Percentiles rank a stretch among this genome's conserved stretches.
These are phyloP conservation scores for Funneliformis caledonium DNA, from an alignment of 371 early-diverging fungal species.

Conservation along the genomic window DNA sequence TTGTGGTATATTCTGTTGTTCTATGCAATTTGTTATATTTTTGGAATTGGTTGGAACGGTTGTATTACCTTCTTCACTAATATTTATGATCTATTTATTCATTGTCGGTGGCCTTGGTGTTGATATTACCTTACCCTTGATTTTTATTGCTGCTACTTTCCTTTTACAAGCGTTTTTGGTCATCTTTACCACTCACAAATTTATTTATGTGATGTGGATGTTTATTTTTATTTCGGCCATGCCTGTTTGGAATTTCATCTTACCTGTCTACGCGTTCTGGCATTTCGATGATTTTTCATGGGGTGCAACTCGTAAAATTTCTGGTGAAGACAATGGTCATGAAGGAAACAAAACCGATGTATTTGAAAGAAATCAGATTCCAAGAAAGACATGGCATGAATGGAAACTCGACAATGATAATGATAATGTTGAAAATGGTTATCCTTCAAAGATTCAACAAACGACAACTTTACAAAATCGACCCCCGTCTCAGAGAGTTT, in stretches of 20 bases:
- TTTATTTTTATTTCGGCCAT: conserved; percentile 71
- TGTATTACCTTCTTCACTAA: conserved; percentile 93
- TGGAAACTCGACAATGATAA: conserved; percentile 4
- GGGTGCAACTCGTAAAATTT: conserved; percentile 85
- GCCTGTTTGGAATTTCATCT: conserved; percentile 95
- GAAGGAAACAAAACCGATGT: conserved; percentile 60
- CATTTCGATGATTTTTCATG: conserved; percentile 97
- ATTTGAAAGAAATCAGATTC: conserved; percentile 11
- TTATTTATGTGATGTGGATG: conserved; percentile 85
- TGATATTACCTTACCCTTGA: conserved; percentile 58
- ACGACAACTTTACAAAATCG: too few relatives aligned
- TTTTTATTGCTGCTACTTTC: conserved; percentile 65
- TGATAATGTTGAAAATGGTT: neutral
- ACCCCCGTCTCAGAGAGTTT: too few relatives aligned
- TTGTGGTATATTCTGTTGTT: conserved; percentile 97
- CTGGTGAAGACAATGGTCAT: conserved; percentile 62
- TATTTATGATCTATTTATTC: conserved; percentile 54
- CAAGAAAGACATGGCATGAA: conserved; percentile 35
- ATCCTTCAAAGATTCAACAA: neutral
- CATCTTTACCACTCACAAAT: conserved; percentile 80
- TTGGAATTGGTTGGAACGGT: conserved; percentile 97
- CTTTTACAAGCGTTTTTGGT: conserved; percentile 89
- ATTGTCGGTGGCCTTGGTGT: conserved; percentile 41
- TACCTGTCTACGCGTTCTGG: conserved; percentile 96
- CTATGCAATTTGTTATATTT: conserved; percentile 98